Evolutionary conservation across 2,329 filamentous ascomycete species (phyloP).

Genomic region (Diplocarpon mali): DNA sequence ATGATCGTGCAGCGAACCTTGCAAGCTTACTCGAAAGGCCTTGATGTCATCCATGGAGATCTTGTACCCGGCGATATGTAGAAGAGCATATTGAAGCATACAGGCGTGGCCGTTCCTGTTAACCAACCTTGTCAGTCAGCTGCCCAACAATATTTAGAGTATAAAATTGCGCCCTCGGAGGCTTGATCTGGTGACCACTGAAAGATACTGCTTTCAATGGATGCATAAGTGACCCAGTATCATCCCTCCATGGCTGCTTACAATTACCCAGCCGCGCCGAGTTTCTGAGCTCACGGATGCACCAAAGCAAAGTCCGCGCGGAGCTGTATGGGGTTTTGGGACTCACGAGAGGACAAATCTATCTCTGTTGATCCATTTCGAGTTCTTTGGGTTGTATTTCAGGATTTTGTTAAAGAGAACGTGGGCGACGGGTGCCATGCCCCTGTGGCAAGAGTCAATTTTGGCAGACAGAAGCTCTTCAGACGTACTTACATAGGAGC

Average conservation of each 20-base stretch:
- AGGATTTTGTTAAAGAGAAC: constrained; percentile 98
- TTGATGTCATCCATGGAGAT: constrained; percentile 87
- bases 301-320: too few species aligned
- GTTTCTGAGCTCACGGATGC: too few species aligned
- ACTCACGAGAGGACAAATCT: constrained; percentile 97
- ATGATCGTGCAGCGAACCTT: background rate
- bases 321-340: background rate
- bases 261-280: too few species aligned
- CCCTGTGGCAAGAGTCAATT: constrained; percentile 37
- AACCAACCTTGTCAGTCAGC: background rate
- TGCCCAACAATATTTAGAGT: background rate
- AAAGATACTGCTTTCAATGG: too few species aligned
- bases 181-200: too few species aligned
- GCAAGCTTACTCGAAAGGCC: constrained; percentile 72
- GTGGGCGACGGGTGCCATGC: constrained; percentile 89
- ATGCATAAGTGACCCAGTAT: too few species aligned
- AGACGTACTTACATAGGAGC: constrained; percentile 69
- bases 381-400: constrained; percentile 99
- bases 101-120: constrained; percentile 91
- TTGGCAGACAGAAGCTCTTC: background rate
- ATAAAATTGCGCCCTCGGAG: too few species aligned
- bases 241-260: too few species aligned
- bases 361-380: constrained; percentile 92
- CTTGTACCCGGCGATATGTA: constrained; percentile 90
- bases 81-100: constrained; percentile 98